Conservation (phyloP, 2,329 filamentous ascomycete genomes). For the Pseudocercospora eumusae region DNA sequence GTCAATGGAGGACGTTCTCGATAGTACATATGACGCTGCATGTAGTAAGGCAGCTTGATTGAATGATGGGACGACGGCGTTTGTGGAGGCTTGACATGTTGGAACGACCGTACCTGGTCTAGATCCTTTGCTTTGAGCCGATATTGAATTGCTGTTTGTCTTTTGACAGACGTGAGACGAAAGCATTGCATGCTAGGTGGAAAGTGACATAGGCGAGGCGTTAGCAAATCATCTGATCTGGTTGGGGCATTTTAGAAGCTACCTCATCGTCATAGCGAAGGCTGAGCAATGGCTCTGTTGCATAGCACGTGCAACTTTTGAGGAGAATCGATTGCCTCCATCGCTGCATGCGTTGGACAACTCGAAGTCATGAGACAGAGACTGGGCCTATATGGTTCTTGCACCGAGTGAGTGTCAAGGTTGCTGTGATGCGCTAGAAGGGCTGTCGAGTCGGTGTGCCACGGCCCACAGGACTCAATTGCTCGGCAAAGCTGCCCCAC, state of each 20-base stretch:
- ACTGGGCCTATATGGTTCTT: neutral
- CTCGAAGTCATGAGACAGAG: neutral
- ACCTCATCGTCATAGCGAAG: slow-evolving; percentile 10
- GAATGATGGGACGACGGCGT: slow-evolving; percentile 7
- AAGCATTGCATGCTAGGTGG: slow-evolving; percentile 15
- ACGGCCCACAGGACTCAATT: neutral
- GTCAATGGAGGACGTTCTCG: slow-evolving; percentile 21
- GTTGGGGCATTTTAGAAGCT: slow-evolving; percentile 1
- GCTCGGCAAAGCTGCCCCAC: neutral
- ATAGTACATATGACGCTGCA: slow-evolving; percentile 13
- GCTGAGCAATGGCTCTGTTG: slow-evolving; percentile 4
- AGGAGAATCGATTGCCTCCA: neutral
- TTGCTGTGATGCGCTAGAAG: neutral
- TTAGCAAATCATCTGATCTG: slow-evolving; percentile 10
- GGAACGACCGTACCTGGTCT: slow-evolving; percentile 2
- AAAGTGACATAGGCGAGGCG: slow-evolving; percentile 21
- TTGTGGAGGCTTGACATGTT: slow-evolving; percentile 6
- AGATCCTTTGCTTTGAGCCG: slow-evolving; percentile 1
- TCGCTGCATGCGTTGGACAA: neutral
- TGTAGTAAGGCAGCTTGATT: slow-evolving; percentile 7
- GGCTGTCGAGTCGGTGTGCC: neutral
- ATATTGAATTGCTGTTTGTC: neutral
- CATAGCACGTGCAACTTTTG: neutral
- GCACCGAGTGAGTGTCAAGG: neutral
- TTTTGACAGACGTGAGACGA: slow-evolving; percentile 9